Conservation (phyloP, 1,284 basidiomycete genomes). For the Cryptococcus amylolentus region DNA sequence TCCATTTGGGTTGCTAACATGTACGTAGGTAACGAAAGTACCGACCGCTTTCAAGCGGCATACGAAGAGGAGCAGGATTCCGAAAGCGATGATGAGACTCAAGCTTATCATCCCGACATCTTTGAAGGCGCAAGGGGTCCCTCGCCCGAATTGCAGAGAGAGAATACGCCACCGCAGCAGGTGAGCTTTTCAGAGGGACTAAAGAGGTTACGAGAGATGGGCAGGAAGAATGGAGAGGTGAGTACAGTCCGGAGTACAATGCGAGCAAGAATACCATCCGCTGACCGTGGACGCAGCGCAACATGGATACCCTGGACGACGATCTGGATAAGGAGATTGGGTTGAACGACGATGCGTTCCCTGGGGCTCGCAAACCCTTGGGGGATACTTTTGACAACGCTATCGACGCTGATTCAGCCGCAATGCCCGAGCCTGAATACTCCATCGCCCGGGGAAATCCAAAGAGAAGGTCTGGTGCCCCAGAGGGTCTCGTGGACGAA, state of each 20-base stretch:
- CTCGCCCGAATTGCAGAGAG: not conserved
- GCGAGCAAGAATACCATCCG: not conserved
- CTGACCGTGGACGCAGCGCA: slow-evolving; percentile 1
- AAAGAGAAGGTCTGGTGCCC: too few species aligned
- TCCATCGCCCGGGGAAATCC: not conserved
- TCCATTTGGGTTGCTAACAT: not conserved
- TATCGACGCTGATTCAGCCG: slow-evolving; percentile 1
- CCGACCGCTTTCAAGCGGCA: slow-evolving; percentile 25
- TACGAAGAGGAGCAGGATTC: slow-evolving; percentile 32
- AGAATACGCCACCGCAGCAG: not conserved
- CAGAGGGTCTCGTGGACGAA: too few species aligned
- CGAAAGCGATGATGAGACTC: slow-evolving; percentile 35
- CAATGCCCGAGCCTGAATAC: slow-evolving; percentile 3
- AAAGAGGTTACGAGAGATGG: slow-evolving; percentile 21
- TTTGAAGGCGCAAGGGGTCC: not conserved
- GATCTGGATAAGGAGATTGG: slow-evolving; percentile 15
- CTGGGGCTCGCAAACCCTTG: not conserved
- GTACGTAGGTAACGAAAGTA: slow-evolving; percentile 23
- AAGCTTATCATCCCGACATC: not conserved
- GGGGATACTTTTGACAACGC: not conserved
- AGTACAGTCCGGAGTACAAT: slow-evolving; percentile 11
- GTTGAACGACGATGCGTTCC: not conserved
- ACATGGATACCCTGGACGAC: slow-evolving; percentile 7
- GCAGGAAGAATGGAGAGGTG: slow-evolving; percentile 22
- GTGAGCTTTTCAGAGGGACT: slow-evolving; percentile 9